Evolutionary conservation across 371 early-diverging fungal genomes (phyloP).

Genomic region (Mucor saturninus): DNA sequence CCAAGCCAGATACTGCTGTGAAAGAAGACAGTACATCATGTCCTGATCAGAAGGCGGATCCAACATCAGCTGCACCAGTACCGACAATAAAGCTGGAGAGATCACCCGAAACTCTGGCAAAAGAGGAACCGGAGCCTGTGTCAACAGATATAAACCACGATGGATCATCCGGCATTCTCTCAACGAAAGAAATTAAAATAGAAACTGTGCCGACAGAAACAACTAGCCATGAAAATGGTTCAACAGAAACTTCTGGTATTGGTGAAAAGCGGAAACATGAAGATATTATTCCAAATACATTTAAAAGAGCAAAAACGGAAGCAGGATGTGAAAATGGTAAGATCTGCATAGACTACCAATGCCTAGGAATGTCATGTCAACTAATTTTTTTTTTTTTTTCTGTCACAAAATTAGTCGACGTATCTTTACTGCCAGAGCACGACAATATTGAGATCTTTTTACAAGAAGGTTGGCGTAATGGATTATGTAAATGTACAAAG

Average conservation of each 20-base stretch:
- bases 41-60: too few relatives aligned
- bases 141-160: too few relatives aligned
- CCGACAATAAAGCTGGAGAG: too few relatives aligned
- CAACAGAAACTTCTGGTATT: too few relatives aligned
- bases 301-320: conserved; percentile 12
- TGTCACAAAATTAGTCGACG: conserved; percentile 11
- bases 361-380: background rate
- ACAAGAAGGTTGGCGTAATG: conserved; percentile 55
- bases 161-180: too few relatives aligned
- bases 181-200: background rate
- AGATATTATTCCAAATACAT: conserved; percentile 12
- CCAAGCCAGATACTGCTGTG: background rate
- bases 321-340: conserved; percentile 22
- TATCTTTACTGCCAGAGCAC: conserved; percentile 17
- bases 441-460: conserved; percentile 52
- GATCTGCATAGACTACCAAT: background rate
- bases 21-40: background rate
- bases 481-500: conserved; percentile 48
- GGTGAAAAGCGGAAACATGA: conserved; percentile 22
- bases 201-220: background rate
- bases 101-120: too few relatives aligned
- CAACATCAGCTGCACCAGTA: too few relatives aligned
- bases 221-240: background rate
- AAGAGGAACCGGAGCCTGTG: too few relatives aligned
- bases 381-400: background rate